Evolutionary conservation across 495 filamentous ascomycete genomes (phyloP).

Genomic region (Talaromyces proteolyticus): DNA sequence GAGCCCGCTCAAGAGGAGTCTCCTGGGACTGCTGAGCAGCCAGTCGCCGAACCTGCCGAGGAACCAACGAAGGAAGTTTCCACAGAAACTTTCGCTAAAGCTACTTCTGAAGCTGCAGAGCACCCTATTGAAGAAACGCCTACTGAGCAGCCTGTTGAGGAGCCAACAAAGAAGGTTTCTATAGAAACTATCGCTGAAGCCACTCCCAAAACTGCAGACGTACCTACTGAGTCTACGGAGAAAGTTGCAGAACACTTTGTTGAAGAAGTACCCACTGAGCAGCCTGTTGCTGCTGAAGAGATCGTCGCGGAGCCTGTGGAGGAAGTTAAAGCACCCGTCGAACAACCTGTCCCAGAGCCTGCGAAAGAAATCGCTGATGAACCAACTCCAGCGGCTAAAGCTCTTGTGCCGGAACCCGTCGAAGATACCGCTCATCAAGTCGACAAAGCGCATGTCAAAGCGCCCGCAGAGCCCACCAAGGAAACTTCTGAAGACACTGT

Average conservation of each 20-base stretch:
- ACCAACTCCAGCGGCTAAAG: slow-evolving; percentile 2
- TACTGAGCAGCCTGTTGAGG: slow-evolving; percentile 9
- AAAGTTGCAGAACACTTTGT: slow-evolving; percentile 5
- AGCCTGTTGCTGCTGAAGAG: slow-evolving; percentile 11
- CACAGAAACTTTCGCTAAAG: neutral
- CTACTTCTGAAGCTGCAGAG: slow-evolving; percentile 6
- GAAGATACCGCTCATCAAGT: neutral
- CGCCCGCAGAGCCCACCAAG: neutral
- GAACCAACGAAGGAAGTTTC: neutral
- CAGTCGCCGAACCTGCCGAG: neutral
- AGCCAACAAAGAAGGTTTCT: too few relatives aligned
- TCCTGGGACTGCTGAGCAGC: neutral
- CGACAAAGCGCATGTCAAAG: neutral
- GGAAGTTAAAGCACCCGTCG: slow-evolving; percentile 1
- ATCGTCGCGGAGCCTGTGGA: slow-evolving; percentile 1
- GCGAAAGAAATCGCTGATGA: slow-evolving; percentile 7
- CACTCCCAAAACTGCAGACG: slow-evolving; percentile 6
- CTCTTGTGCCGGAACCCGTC: neutral
- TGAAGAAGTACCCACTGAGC: slow-evolving; percentile 4
- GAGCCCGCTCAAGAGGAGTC: neutral
- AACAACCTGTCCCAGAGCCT: slow-evolving; percentile 4
- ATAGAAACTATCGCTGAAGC: neutral
- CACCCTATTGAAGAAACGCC: slow-evolving; percentile 5
- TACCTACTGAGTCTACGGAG: neutral
- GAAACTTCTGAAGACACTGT: neutral